A percentile compares a stretch with the other conserved stretches of the same genome.
Conservation (phyloP, 495 filamentous ascomycete genomes). For the Saxispiralis lemnorum region DNA sequence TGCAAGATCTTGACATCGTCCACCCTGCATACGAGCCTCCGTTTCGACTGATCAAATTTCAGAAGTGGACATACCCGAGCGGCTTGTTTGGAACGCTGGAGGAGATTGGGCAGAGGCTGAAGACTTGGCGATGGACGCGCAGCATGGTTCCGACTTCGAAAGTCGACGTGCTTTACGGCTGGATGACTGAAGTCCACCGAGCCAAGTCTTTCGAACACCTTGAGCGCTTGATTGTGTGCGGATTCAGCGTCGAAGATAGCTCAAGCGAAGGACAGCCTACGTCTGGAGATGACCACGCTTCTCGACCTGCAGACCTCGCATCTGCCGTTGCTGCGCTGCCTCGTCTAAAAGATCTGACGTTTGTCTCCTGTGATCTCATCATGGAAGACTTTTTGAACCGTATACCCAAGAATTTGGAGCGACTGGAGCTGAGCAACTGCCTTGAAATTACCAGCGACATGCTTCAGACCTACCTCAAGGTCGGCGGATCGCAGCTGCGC, state of each 20-base stretch:
- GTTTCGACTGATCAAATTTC: conserved; percentile 29
- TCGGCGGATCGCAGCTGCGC: conserved; percentile 43
- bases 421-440: conserved; percentile 58
- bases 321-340: conserved; percentile 41
- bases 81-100: conserved; percentile 39
- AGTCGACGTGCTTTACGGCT: conserved; percentile 29
- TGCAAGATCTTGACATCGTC: conserved; percentile 38
- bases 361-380: conserved; percentile 49
- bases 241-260: conserved; percentile 5
- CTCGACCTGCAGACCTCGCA: conserved; percentile 20
- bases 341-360: conserved; percentile 40
- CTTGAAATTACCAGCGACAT: conserved; percentile 42
- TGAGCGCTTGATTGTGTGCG: conserved; percentile 7
- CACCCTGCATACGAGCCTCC: conserved; percentile 38
- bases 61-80: conserved; percentile 44
- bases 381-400: conserved; percentile 40
- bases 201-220: conserved; percentile 41
- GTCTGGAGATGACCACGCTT: neutral
- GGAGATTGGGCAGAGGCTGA: conserved; percentile 31
- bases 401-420: conserved; percentile 44
- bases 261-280: neutral
- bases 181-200: conserved; percentile 38
- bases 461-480: conserved; percentile 40
- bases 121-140: conserved; percentile 56
- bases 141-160: conserved; percentile 29